phyloP scores from a whole-genome alignment of 257 asterid species.

The Nicotiana tabacum region DNA sequence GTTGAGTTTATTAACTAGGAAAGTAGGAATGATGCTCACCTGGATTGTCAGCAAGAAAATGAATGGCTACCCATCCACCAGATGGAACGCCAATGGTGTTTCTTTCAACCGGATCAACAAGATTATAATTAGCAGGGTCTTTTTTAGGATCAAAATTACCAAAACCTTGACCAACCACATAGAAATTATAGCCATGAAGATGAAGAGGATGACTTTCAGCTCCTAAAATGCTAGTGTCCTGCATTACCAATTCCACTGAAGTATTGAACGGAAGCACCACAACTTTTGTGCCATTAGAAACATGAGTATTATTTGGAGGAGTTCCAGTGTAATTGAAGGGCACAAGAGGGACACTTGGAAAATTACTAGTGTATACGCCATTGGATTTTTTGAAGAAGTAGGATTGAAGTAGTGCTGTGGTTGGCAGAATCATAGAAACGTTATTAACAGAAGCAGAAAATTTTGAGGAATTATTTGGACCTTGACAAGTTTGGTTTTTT shows the following conservation, averaged over 20 bases:
- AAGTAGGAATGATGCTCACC: constrained; percentile 27
- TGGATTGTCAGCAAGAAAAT: constrained; percentile 70
- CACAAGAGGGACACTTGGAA: constrained; percentile 35
- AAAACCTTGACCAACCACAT: constrained; percentile 55
- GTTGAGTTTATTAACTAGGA: neutral
- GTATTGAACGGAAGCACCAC: constrained; percentile 46
- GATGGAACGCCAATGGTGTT: constrained; percentile 54
- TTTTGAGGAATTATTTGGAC: constrained; percentile 55
- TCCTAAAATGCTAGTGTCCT: constrained; percentile 62
- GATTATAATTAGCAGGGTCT: constrained; percentile 50
- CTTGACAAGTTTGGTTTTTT: constrained; percentile 55
- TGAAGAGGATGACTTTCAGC: constrained; percentile 77
- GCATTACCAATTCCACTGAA: constrained; percentile 52
- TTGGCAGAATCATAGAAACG: constrained; percentile 40
- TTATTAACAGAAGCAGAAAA: constrained; percentile 60
- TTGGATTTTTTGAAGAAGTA: constrained; percentile 34
- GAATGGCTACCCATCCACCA: constrained; percentile 71
- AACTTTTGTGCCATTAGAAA: constrained; percentile 42
- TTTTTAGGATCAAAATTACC: constrained; percentile 49
- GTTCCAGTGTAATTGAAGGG: constrained; percentile 58
- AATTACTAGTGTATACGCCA: constrained; percentile 39
- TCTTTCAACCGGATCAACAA: constrained; percentile 66
- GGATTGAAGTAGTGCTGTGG: constrained; percentile 48
- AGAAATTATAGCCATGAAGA: constrained; percentile 57
- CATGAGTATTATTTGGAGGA: constrained; percentile 52